Evolutionary conservation across 371 early-diverging fungal genomes (phyloP), one percentile per base, ranked within the genome.

Genomic region (Mucor saturninus): DNA sequence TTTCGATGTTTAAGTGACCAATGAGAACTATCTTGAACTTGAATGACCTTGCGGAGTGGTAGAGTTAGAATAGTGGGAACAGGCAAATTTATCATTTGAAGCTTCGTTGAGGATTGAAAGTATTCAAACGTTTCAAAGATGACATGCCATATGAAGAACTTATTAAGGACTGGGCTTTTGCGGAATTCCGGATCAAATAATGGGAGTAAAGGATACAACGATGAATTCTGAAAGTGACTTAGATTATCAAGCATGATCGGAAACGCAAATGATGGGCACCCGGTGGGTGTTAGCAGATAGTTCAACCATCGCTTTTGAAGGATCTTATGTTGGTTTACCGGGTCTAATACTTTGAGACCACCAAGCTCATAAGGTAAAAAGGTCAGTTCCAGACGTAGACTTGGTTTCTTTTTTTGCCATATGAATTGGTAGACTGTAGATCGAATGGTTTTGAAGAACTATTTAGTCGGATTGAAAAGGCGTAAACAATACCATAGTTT

Each of bases 341-440:
- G 53, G 10, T 21, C 29, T 15, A 61, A 21, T 28, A 61, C 9
- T 2, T 31, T 21, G 6, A 61, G 39, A 8, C 61, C 43, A 3
- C 21, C 45, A 13, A 40, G 4, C 8, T 2, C 42, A 1, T 40
- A 5, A 7, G 54, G 53, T n/a, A 38, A 9, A 13, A 7, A 53
- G 8, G 43, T 11, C 29, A 40, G 31, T 8, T 40, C 43, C 40
- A 28, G 15, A 1, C 2, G 15, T 13, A 61, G 5, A 0, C 3
- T 39, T 3, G 53, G 53, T 6, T 5, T 7, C 31, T 61, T 61
- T 0, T 53, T 29, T 28, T 53, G 43, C 61, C 61, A 61, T 2
- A 53, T 45, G 11, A 15, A 61, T 4, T 29, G 4, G 21, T 53
- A 61, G n/a, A 61, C 32, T 2, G 7, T 5, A 1, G n/a, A 15